Base-by-base conservation (phyloP, 192 early-diverging fungal genomes). In the Podila verticillata region DNA sequence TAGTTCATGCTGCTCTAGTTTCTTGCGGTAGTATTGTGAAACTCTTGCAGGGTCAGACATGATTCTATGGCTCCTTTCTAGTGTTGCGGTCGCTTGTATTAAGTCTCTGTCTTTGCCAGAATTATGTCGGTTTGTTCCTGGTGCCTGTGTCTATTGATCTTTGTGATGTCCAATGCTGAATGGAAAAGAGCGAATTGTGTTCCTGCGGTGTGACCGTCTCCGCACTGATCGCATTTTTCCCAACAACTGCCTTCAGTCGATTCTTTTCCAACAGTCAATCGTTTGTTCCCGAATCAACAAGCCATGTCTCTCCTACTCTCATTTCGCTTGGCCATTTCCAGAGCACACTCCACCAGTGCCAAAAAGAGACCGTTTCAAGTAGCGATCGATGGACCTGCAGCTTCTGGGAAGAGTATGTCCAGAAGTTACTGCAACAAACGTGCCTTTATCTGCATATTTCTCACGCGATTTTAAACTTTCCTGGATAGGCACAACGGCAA, bases 321-420 rank as follows among this genome's bases (percentile, higher is more conserved):
- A 54, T 54, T 54, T 26, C 51, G 51, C 51, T 24, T 54, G 24
- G 8, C 8, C 22, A 20, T 26, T 2, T 54, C 24, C 51, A 54
- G 51, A 54, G 7, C 20, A 26, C 22, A 54, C 22, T 10, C n/a
- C 22, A 54, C 51, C 20, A 26, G n/a, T 10, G 3, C 51, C 24
- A 54, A 54, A 54, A n/a, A 26, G 6, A n/a, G 54, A 31, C 77
- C 77, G 9, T 91, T 92, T 64, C 82, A 87, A 72, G 84, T 93
- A 57, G 93, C 94, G 24, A 94, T 95, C 39, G 94, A 95, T 77
- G 94, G 94, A 0, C 93, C 93, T 5, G 92, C 91, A 13, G 93
- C 92, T 6, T 92, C 92, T 17, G 94, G 94, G 47, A 95, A 95
- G 84, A 93, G 91, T 88, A 91, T 85, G 36, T 4, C 10, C 28